Evolutionary conservation across 176 grass and related monocot genomes (phyloP).

Genomic region (Hordeum vulgare): MorexV3_pseudomolecules_assembly NC_058521.1:479668328-479668827

Average conservation of each 20-base stretch:
- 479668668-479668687: neutral
- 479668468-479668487: neutral
- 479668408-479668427: neutral
- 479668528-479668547: slow-evolving; percentile 7
- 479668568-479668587: neutral
- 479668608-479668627: neutral
- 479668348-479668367: slow-evolving; percentile 8
- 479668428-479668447: neutral
- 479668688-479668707: slow-evolving; percentile 53
- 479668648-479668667: neutral
- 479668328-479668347: neutral
- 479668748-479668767: slow-evolving; percentile 85
- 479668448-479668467: neutral
- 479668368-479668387: slow-evolving; percentile 18
- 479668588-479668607: neutral
- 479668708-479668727: slow-evolving; percentile 36
- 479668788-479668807: slow-evolving; percentile 58
- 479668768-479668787: slow-evolving; percentile 70
- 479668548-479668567: neutral
- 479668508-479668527: slow-evolving; percentile 7
- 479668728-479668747: neutral
- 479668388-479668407: slow-evolving; percentile 10
- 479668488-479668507: slow-evolving; percentile 18
- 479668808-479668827: slow-evolving; percentile 29
- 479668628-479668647: neutral